Evolutionary conservation across 106 monocot genomes (phyloP).

Genomic region (Hemerocallis citrina): DNA sequence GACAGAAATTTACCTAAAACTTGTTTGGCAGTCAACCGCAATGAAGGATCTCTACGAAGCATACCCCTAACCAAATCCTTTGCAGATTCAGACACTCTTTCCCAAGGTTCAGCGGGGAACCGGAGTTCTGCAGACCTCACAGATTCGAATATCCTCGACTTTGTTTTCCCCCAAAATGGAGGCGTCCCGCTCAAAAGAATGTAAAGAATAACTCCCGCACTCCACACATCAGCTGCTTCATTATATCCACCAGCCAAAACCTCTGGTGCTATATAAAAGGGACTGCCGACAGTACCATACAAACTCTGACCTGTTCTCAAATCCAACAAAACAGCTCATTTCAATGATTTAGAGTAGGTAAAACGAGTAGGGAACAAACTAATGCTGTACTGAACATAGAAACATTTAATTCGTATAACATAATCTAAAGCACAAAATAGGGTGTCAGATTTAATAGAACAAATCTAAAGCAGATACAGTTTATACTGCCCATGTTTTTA

Average conservation of each 20-base stretch:
- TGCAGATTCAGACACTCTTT: conserved; percentile 54
- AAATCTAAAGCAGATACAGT: no score
- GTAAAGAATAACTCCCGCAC: conserved; percentile 86
- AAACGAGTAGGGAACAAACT: not conserved
- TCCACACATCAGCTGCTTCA: conserved; percentile 93
- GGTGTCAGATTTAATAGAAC: not conserved
- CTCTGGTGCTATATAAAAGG: conserved; percentile 96
- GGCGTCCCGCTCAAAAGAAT: conserved; percentile 89
- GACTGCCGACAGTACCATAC: conserved; percentile 80
- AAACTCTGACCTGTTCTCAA: conserved; percentile 56
- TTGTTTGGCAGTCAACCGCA: conserved; percentile 52
- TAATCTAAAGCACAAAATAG: no score
- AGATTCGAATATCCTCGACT: conserved; percentile 80
- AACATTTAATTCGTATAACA: no score
- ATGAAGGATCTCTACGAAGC: conserved; percentile 61
- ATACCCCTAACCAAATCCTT: conserved; percentile 67
- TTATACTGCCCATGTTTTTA: no score
- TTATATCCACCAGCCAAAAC: conserved; percentile 84
- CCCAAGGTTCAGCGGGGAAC: conserved; percentile 80
- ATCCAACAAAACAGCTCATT: not conserved
- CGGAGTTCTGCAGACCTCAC: conserved; percentile 55
- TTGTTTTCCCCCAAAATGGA: conserved; percentile 96
- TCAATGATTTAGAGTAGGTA: not conserved
- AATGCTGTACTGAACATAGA: no score
- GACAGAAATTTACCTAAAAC: conserved; percentile 52